Percentiles rank a stretch among this genome's conserved stretches.
Conservation (phyloP, 1,284 basidiomycete species). For the Fistulinella cinereoalba region DNA sequence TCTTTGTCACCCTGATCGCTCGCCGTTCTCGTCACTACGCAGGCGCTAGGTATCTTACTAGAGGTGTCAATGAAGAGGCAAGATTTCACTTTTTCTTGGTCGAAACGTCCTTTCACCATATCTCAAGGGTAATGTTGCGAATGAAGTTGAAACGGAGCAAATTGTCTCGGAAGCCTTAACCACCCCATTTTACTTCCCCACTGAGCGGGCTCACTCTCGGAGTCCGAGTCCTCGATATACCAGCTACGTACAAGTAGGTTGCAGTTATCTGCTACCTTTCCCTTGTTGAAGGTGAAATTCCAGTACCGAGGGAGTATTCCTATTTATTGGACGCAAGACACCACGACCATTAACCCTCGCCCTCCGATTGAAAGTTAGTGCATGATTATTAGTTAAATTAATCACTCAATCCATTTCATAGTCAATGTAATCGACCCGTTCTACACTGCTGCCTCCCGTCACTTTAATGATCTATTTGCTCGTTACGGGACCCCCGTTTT, state of each 20-base stretch:
- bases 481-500: conserved; percentile 91
- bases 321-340: conserved; percentile 95
- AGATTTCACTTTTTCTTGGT: not conserved
- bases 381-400: not conserved
- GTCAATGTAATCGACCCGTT: conserved; percentile 96
- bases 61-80: conserved; percentile 92
- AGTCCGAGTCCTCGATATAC: conserved; percentile 85
- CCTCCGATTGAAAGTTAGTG: conserved; percentile 92
- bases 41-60: conserved; percentile 92
- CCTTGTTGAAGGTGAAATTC: not conserved
- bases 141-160: conserved; percentile 99
- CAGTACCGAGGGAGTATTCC: conserved; percentile 95
- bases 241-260: conserved; percentile 80
- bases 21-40: conserved; percentile 94
- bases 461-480: conserved; percentile 91
- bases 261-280: not conserved
- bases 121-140: conserved; percentile 90
- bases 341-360: conserved; percentile 84
- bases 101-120: conserved; percentile 1
- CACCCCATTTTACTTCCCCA: conserved; percentile 82
- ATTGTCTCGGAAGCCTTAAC: conserved; percentile 94
- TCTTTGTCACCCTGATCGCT: conserved; percentile 94
- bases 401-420: conserved; percentile 32
- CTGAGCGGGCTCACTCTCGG: conserved; percentile 37
- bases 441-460: conserved; percentile 88